Base-by-base conservation (phyloP, 768 basidiomycete genomes). In the Auricularia sp. region DNA sequence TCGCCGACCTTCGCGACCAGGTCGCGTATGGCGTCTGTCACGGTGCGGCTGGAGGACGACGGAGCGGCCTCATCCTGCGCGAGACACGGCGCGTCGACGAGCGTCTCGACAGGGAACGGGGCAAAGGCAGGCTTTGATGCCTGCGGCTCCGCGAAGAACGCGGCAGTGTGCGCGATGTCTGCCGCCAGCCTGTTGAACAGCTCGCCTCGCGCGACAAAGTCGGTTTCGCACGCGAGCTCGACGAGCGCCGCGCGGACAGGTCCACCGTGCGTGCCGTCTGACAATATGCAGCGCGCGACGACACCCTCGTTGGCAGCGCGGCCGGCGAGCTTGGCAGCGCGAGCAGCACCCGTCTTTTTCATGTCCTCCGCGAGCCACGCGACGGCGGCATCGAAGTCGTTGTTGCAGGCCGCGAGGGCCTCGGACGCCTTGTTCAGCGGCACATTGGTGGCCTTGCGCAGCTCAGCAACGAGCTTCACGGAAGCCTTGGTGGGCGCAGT, bases 161-260 rank as follows among this genome's bases (percentile, higher is more conserved):
- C 92, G 39, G 87, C 85, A 1, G 91, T 93, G 69, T 90, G 87
- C 16, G 92, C 88, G 68, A 97, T 87, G 69, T 91, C 86, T 47
- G 81, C 79, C 12, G 90, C 88, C 44, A 95, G 82, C 63, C 80
- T 80, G 16, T 84, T 80, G 70, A 98, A 98, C 12, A 93, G 78
- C 65, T 87, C 84, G 70, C 92, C 95, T 67, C 91, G 78, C 29
- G 87, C 91, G 35, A 98, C 95, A 72, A 97, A 98, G 77, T 98
- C 95, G 62, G 95, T 97, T 77, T 98, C 95, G 77, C 95, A 98
- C 69, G 91, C 92, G 66, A 97, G 79, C 74, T 98, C 95, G 64
- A 98, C 78, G 83, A 97, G 89, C 21, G 88, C 86, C 11, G 90
- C 93, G 43, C 91, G 84, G 42, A 90, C 75, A 44, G 83, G 80